A percentile compares a stretch with the other conserved stretches of the same genome.
Evolutionary conservation across 1,139 yeast genomes (phyloP).

Genomic region (Pichia sp.): DNA sequence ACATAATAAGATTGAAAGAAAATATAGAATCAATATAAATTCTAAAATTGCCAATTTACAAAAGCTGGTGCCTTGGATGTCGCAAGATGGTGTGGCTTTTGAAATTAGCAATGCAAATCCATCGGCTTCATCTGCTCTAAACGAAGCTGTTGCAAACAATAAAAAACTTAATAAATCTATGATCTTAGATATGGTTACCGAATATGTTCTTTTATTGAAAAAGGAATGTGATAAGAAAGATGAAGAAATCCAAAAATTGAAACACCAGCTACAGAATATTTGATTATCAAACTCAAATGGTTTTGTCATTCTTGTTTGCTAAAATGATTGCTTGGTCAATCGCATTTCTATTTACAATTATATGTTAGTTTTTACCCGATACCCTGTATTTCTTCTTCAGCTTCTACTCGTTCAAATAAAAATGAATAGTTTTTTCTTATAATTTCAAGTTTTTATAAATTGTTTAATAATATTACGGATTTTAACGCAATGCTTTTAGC

Average conservation of each 20-base stretch:
- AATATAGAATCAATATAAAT: slow-evolving; percentile 65
- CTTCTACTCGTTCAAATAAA: no score
- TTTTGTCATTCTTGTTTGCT: no score
- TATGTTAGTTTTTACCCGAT: no score
- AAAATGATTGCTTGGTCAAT: no score
- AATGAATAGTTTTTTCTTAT: no score
- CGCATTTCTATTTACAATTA: no score
- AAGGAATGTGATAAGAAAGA: slow-evolving; percentile 30
- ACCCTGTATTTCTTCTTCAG: no score
- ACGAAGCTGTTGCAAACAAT: slow-evolving; percentile 3
- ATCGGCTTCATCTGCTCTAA: slow-evolving; percentile 1
- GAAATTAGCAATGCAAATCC: slow-evolving; percentile 33
- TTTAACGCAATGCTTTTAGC: no score
- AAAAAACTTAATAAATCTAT: slow-evolving; percentile 49
- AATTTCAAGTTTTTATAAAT: no score
- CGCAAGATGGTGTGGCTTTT: slow-evolving; percentile 50
- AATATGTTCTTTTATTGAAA: slow-evolving; percentile 44
- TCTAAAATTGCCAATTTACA: slow-evolving; percentile 63
- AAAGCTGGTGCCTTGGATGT: slow-evolving; percentile 56
- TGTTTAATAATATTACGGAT: no score
- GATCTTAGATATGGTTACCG: slow-evolving; percentile 60
- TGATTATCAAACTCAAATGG: no score
- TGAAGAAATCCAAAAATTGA: slow-evolving; percentile 5
- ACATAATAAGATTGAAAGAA: slow-evolving; percentile 62
- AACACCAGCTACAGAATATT: not conserved